phyloP scores from a whole-genome alignment of 2,329 filamentous ascomycete species.

The Tolypocladium sp. region DNA sequence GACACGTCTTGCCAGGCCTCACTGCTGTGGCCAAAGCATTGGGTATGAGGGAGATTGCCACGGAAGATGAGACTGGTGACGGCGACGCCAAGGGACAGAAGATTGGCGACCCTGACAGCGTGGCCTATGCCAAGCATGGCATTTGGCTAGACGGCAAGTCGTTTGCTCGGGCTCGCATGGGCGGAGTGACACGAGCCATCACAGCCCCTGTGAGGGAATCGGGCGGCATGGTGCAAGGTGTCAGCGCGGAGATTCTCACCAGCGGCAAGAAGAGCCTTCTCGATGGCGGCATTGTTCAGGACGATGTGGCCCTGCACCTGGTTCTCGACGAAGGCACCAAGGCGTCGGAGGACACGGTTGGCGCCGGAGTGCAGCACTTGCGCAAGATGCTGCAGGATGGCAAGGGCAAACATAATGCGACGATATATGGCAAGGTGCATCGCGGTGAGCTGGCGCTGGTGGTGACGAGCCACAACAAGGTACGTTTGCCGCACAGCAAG shows the following conservation, averaged over 20 bases:
- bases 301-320: neutral
- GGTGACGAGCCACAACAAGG: conserved; percentile 27
- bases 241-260: conserved; percentile 9
- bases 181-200: conserved; percentile 33
- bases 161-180: conserved; percentile 30
- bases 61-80: neutral
- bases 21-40: neutral
- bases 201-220: conserved; percentile 23
- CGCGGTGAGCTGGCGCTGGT: conserved; percentile 28
- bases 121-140: conserved; percentile 30
- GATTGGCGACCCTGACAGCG: conserved; percentile 16
- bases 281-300: neutral
- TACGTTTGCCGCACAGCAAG: conserved; percentile 27
- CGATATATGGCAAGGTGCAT: conserved; percentile 25
- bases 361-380: conserved; percentile 19
- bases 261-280: neutral
- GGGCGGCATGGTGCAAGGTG: conserved; percentile 24
- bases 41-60: neutral
- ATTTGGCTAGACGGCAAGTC: conserved; percentile 28
- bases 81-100: neutral
- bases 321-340: conserved; percentile 24
- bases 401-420: conserved; percentile 20
- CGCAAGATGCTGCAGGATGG: conserved; percentile 25
- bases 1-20: neutral
- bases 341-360: conserved; percentile 13